Conservation (phyloP, 2,329 filamentous ascomycete genomes). For the Zalaria sp. region DNA sequence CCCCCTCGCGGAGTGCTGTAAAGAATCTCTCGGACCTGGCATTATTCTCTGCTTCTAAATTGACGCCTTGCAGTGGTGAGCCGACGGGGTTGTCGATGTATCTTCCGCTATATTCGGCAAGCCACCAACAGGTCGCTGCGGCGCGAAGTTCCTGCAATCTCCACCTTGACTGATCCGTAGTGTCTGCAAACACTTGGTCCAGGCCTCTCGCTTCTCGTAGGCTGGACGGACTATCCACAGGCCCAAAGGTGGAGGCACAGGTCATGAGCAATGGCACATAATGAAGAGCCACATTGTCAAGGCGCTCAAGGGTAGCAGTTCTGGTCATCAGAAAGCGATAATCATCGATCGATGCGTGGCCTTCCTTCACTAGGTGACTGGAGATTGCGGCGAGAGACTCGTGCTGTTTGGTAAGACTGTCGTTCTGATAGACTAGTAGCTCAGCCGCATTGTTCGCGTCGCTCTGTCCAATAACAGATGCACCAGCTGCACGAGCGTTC, state of each 20-base stretch:
- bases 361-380: conserved; percentile 62
- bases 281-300: conserved; percentile 64
- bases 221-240: conserved; percentile 54
- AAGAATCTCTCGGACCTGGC: conserved; percentile 57
- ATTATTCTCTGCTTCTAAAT: conserved; percentile 52
- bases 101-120: conserved; percentile 83
- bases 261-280: conserved; percentile 67
- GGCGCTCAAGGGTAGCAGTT: conserved; percentile 58
- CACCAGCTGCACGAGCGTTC: conserved; percentile 60
- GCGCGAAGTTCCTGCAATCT: conserved; percentile 62
- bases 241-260: conserved; percentile 65
- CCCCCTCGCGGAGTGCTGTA: conserved; percentile 51
- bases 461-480: conserved; percentile 56
- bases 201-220: conserved; percentile 57
- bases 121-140: conserved; percentile 70
- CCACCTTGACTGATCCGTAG: conserved; percentile 57
- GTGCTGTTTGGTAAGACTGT: conserved; percentile 76
- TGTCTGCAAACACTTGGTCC: conserved; percentile 52
- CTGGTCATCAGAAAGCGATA: conserved; percentile 57
- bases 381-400: conserved; percentile 75
- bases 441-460: conserved; percentile 54
- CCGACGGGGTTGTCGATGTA: conserved; percentile 61
- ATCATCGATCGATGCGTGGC: conserved; percentile 55
- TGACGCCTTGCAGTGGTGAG: conserved; percentile 44
- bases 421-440: conserved; percentile 64